phyloP scores from a whole-genome alignment of 257 asterid genomes.

The Solanum chmielewskii region DNA sequence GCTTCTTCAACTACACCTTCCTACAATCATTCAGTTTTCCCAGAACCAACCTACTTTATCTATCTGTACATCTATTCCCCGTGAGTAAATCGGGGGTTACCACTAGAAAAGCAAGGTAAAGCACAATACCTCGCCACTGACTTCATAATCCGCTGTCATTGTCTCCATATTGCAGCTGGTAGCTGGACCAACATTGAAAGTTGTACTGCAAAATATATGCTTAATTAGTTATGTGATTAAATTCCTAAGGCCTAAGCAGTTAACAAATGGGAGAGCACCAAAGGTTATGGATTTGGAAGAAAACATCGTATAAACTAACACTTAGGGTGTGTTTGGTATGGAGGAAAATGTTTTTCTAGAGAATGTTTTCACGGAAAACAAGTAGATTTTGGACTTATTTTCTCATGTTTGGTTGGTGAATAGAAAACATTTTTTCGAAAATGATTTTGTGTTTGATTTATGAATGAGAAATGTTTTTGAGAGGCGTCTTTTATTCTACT shows the following conservation, averaged over 20 bases:
- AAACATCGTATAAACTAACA: background rate
- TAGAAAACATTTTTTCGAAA: too few relatives aligned
- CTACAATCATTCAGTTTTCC: background rate
- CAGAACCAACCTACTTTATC: background rate
- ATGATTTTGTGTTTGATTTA: too few relatives aligned
- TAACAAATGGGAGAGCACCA: background rate
- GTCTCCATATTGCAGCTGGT: slow-evolving; percentile 29
- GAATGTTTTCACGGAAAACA: too few relatives aligned
- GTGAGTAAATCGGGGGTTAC: background rate
- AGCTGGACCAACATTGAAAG: slow-evolving; percentile 68
- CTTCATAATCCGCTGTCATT: slow-evolving; percentile 47
- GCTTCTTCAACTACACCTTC: background rate
- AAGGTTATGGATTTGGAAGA: background rate
- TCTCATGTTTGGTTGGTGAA: too few relatives aligned
- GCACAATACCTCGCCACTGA: slow-evolving; percentile 77
- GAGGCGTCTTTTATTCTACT: too few relatives aligned
- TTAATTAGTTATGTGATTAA: background rate
- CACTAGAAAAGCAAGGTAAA: background rate
- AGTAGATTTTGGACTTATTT: too few relatives aligned
- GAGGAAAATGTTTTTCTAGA: too few relatives aligned
- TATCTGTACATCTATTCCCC: background rate
- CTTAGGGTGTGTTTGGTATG: background rate
- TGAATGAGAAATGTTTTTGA: too few relatives aligned
- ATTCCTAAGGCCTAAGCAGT: background rate
- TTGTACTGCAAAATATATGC: slow-evolving; percentile 48